phyloP scores from a whole-genome alignment of 1,139 yeast genomes.

The Eremothecium gossypii region DNA sequence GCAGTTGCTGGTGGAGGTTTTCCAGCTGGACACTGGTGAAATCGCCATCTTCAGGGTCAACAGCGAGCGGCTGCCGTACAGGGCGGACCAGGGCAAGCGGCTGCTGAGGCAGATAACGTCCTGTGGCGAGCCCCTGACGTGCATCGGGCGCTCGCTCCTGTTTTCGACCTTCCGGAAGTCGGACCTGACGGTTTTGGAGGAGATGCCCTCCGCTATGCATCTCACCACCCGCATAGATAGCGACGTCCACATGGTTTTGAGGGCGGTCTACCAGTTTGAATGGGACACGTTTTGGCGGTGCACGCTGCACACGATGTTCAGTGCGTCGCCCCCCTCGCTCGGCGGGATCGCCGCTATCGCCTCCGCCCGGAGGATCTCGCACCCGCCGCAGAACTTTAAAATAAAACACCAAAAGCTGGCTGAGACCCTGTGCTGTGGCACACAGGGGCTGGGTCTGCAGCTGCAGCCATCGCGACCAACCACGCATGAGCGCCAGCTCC shows the following conservation, averaged over 20 bases:
- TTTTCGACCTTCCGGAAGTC: conserved; percentile 30
- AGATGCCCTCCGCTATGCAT: conserved; percentile 5
- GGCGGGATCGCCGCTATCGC: background rate
- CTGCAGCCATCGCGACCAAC: background rate
- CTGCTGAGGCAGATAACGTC: conserved; percentile 10
- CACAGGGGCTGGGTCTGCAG: background rate
- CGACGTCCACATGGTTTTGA: background rate
- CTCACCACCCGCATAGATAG: background rate
- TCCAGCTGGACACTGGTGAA: conserved; percentile 19
- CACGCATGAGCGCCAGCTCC: no score
- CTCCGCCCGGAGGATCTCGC: background rate
- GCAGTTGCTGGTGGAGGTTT: conserved; percentile 26
- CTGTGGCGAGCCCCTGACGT: conserved; percentile 6
- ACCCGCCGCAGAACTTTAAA: background rate
- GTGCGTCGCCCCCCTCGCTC: background rate
- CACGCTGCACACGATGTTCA: background rate
- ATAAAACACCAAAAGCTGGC: background rate
- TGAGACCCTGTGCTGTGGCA: background rate
- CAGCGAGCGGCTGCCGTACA: conserved; percentile 10
- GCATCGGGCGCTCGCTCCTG: conserved; percentile 28
- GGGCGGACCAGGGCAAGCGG: conserved; percentile 1
- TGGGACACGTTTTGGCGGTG: background rate
- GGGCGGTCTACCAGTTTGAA: background rate
- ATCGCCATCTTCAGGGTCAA: conserved; percentile 32
- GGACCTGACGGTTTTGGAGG: conserved; percentile 21